A percentile compares a stretch with the other conserved stretches of the same genome.
Evolutionary conservation across 2,329 filamentous ascomycete genomes (phyloP).

Genomic region (Bimuria novae-zelandiae): DNA sequence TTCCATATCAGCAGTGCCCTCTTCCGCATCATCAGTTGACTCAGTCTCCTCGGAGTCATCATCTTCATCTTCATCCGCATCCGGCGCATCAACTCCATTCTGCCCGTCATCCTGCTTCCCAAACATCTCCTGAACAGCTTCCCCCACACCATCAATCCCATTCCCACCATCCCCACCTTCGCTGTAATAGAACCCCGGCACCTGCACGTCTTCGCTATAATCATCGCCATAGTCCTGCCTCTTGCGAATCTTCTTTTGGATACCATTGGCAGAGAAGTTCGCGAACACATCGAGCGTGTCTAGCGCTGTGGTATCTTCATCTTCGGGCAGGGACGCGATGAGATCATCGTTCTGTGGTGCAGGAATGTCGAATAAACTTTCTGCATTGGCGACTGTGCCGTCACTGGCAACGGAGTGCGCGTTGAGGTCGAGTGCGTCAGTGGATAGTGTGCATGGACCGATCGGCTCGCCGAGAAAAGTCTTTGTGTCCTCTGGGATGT

Average conservation of each 20-base stretch:
- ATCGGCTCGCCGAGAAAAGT: background rate
- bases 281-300: background rate
- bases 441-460: too few relatives aligned
- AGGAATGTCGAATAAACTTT: background rate
- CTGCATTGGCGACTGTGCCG: slow-evolving; percentile 1
- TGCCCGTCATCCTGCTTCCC: background rate
- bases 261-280: background rate
- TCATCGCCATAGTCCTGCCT: slow-evolving; percentile 5
- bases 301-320: background rate
- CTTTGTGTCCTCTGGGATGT: background rate
- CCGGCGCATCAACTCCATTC: background rate
- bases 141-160: background rate
- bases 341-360: background rate
- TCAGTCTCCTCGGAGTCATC: background rate
- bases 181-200: slow-evolving; percentile 3
- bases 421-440: too few relatives aligned
- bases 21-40: too few relatives aligned
- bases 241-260: background rate
- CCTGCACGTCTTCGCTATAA: background rate
- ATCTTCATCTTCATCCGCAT: background rate
- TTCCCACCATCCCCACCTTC: slow-evolving; percentile 1
- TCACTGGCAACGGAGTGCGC: background rate
- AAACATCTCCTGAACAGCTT: background rate
- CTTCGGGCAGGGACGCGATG: background rate
- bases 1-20: background rate